Evolutionary conservation across 805 yeast species (phyloP).

Genomic region (Maudiozyma pseudohumilis): DNA sequence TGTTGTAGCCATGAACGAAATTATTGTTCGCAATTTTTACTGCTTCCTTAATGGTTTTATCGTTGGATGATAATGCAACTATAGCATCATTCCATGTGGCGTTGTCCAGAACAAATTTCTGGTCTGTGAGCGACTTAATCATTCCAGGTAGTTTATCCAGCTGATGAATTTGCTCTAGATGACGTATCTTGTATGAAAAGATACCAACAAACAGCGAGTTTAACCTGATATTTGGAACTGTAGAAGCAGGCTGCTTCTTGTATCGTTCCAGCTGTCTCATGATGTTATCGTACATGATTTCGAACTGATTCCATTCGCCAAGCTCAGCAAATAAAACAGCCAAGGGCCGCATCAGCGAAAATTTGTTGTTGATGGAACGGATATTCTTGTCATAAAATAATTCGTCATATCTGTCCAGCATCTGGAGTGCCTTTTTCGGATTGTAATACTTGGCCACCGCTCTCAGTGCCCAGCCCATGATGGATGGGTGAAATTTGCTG

Average conservation of each 20-base stretch:
- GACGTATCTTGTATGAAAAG: conserved; percentile 16
- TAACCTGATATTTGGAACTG: conserved; percentile 15
- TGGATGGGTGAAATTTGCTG: conserved; percentile 26
- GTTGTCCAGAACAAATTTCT: conserved; percentile 26
- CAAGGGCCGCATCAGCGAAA: conserved; percentile 26
- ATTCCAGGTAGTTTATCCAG: conserved; percentile 14
- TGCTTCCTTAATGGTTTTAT: conserved; percentile 24
- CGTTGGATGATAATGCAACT: conserved; percentile 19
- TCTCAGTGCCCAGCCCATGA: conserved; percentile 30
- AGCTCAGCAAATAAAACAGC: conserved; percentile 24
- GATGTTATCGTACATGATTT: conserved; percentile 16
- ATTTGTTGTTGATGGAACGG: conserved; percentile 17
- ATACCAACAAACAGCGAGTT: conserved; percentile 15
- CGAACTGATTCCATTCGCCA: conserved; percentile 27
- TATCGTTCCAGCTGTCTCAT: conserved; percentile 12
- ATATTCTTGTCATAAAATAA: conserved; percentile 21
- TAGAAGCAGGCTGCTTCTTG: conserved; percentile 15
- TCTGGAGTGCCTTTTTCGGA: conserved; percentile 26
- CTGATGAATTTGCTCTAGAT: conserved; percentile 11
- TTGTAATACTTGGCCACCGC: conserved; percentile 23
- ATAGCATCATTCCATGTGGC: conserved; percentile 27
- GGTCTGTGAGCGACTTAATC: conserved; percentile 15
- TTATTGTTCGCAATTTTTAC: conserved; percentile 24
- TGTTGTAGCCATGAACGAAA: conserved; percentile 31
- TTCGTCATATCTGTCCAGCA: conserved; percentile 26